phyloP scores from a whole-genome alignment of 768 basidiomycete species.

The Pleurotus platypus region DNA sequence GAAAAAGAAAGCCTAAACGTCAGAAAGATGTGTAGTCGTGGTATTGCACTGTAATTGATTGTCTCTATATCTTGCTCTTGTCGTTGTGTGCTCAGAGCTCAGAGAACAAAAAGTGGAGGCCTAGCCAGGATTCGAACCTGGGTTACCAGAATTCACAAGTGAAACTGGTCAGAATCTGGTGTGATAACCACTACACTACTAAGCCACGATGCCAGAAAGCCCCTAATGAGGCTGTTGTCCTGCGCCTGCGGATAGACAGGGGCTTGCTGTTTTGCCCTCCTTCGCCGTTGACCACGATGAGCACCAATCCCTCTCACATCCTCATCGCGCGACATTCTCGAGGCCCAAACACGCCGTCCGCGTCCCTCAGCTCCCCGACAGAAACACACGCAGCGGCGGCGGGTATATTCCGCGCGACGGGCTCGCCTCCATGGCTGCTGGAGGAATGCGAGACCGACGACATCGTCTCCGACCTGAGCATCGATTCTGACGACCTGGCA shows the following conservation, averaged over 20 bases:
- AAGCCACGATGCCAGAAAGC: constrained; percentile 14
- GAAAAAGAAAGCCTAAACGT: constrained; percentile 4
- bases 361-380: constrained; percentile 78
- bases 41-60: constrained; percentile 1
- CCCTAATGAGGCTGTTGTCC: too few relatives aligned
- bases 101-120: constrained; percentile 19
- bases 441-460: constrained; percentile 75
- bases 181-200: constrained; percentile 41
- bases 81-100: too few relatives aligned
- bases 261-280: neutral
- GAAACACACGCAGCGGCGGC: constrained; percentile 87
- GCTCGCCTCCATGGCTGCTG: constrained; percentile 76
- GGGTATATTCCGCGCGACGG: constrained; percentile 79
- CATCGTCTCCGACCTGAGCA: constrained; percentile 63
- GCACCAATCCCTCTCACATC: constrained; percentile 81
- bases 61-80: neutral
- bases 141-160: constrained; percentile 30
- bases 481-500: constrained; percentile 59
- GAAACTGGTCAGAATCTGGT: constrained; percentile 30
- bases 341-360: constrained; percentile 71
- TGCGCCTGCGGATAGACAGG: too few relatives aligned
- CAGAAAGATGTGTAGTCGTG: constrained; percentile 10
- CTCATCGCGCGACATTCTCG: constrained; percentile 86
- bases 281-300: constrained; percentile 30
- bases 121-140: constrained; percentile 45